Evolutionary conservation across 2,329 filamentous ascomycete species (phyloP), one percentile per base, ranked within the genome.

Genomic region (Spiromastix sp.): DNA sequence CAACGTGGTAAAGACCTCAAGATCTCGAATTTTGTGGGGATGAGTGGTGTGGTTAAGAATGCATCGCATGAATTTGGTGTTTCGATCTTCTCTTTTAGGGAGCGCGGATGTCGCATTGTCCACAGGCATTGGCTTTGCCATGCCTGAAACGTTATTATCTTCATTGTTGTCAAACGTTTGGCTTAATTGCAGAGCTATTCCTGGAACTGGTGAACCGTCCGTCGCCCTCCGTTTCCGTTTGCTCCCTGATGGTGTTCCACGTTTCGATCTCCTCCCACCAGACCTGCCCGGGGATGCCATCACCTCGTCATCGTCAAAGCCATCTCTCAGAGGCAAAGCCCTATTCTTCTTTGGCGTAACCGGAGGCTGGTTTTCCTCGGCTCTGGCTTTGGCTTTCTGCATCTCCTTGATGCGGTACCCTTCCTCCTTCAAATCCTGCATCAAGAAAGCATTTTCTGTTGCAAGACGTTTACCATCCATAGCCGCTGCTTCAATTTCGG

Each of bases 301-400:
- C 37, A 79, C 65, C 48, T 79, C 72, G 37, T 71, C 67, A 42
- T 79, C 72, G 37, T 78, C 72, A 48, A 80, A 80, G 12, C 76
- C 76, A 57, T 80, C 76, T 11, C 73, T 66, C 22, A 71, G 64
- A 2, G 66, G 63, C 1, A 67, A 54, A 5, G 54, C 52, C 41
- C 59, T 64, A n/a, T 58, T 53, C 43, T 67, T 71, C 40, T 56
- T 70, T 0, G 72, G 72, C 2, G 72, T 75, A 2, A 58, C 49
- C 2, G 66, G 66, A 25, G 56, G 60, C 16, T 44, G 38, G 35
- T 54, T 59, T 11, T 60, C 60, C 10, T 55, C 50, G 12, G 42
- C 24, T 30, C 50, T 53, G 19, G 53, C 50, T 41, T 57, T 66
- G 20, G 52, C 46, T 36, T 56, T 60, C 40, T 57, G 49, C 43